These are phyloP conservation scores for Plenodomus tracheiphilus DNA, from an alignment of 2,329 filamentous ascomycete genomes.

Conservation along the genomic window DNA sequence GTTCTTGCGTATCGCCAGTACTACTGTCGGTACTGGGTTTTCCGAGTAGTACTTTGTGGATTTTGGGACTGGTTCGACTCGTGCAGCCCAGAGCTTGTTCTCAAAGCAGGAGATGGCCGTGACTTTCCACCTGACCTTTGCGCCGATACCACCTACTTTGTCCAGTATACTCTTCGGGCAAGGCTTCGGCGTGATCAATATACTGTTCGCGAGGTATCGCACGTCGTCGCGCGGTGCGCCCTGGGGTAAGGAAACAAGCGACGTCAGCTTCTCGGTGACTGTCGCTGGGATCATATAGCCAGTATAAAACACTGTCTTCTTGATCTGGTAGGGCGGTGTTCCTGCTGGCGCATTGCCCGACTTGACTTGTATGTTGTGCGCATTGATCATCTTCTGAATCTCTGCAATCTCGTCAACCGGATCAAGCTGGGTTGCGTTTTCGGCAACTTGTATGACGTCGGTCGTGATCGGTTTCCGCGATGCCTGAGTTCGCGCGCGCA, in stretches of 20 bases:
- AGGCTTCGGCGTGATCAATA: slow-evolving; percentile 82
- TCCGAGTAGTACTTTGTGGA: slow-evolving; percentile 72
- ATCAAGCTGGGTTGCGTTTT: slow-evolving; percentile 72
- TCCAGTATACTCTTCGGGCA: slow-evolving; percentile 73
- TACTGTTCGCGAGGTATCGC: slow-evolving; percentile 83
- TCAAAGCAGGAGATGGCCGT: slow-evolving; percentile 75
- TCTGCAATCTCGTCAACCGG: slow-evolving; percentile 79
- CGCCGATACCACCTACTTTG: slow-evolving; percentile 85
- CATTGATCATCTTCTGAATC: slow-evolving; percentile 86
- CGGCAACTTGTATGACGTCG: slow-evolving; percentile 85
- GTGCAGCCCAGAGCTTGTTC: slow-evolving; percentile 84
- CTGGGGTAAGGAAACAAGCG: slow-evolving; percentile 67
- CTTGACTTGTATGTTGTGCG: slow-evolving; percentile 71
- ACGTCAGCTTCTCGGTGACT: slow-evolving; percentile 72
- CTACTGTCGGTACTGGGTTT: slow-evolving; percentile 75
- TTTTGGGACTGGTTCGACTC: slow-evolving; percentile 71
- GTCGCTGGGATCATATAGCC: slow-evolving; percentile 79
- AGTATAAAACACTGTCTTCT: slow-evolving; percentile 88
- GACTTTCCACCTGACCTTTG: slow-evolving; percentile 82
- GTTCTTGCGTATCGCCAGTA: slow-evolving; percentile 77
- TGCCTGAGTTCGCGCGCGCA: slow-evolving; percentile 47
- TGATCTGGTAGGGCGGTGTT: slow-evolving; percentile 66
- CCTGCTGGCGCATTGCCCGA: slow-evolving; percentile 49
- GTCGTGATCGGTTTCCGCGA: slow-evolving; percentile 68
- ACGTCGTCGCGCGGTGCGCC: slow-evolving; percentile 70